phyloP scores from a whole-genome alignment of 2,329 filamentous ascomycete genomes.

The Talaromyces sp. region DNA sequence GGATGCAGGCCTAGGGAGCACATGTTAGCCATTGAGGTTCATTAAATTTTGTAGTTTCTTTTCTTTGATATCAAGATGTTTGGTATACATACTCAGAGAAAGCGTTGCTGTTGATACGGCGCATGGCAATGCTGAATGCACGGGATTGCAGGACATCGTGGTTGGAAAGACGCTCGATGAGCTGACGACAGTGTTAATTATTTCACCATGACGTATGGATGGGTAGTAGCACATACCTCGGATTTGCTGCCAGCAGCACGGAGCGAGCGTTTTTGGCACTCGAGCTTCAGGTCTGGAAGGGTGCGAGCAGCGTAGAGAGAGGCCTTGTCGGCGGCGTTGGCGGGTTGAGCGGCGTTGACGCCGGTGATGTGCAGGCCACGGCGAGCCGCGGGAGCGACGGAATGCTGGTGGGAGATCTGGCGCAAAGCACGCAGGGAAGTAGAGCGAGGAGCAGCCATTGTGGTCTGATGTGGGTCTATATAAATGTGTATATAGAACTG shows the following conservation, averaged over 20 bases:
- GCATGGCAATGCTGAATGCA: conserved; percentile 58
- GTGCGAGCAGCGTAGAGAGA: conserved; percentile 55
- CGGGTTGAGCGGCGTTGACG: conserved; percentile 56
- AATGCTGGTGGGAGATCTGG: conserved; percentile 43
- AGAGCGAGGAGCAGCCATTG: conserved; percentile 50
- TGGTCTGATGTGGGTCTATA: conserved; percentile 1
- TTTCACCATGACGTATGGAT: conserved; percentile 2
- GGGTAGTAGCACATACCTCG: conserved; percentile 44
- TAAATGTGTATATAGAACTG: neutral
- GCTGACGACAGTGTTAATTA: conserved; percentile 34
- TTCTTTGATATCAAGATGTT: conserved; percentile 6
- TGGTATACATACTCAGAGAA: conserved; percentile 39
- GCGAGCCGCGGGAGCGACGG: conserved; percentile 37
- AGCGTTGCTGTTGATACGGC: conserved; percentile 49
- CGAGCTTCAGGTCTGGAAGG: conserved; percentile 53
- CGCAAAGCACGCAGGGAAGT: conserved; percentile 50
- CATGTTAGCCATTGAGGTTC: neutral
- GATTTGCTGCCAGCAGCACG: conserved; percentile 51
- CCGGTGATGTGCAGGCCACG: conserved; percentile 64
- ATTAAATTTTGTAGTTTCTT: neutral
- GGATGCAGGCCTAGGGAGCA: conserved; percentile 45
- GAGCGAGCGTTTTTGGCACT: conserved; percentile 55
- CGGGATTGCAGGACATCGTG: conserved; percentile 57
- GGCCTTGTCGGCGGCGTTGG: conserved; percentile 55
- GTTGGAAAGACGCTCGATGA: conserved; percentile 56